These are phyloP conservation scores for Groenewaldozyma tartarivorans DNA, from an alignment of 805 yeast genomes.

Conservation along the genomic window DNA sequence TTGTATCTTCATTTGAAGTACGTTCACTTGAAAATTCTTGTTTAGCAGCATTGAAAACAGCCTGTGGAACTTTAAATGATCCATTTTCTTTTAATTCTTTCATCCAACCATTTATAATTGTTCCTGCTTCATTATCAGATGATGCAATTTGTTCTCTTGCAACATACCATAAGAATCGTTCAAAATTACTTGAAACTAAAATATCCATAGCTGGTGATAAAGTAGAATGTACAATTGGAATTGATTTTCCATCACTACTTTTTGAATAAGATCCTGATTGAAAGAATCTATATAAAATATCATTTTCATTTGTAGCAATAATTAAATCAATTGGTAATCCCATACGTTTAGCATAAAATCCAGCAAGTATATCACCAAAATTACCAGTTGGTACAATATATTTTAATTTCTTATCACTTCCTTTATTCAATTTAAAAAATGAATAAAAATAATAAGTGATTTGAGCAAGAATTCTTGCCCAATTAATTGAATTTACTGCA, in stretches of 20 bases:
- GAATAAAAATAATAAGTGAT: conserved; percentile 94
- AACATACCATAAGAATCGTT: conserved; percentile 91
- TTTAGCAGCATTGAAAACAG: conserved; percentile 57
- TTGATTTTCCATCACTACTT: conserved; percentile 31
- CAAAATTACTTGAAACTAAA: conserved; percentile 88
- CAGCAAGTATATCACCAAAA: conserved; percentile 97
- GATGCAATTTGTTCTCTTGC: conserved; percentile 59
- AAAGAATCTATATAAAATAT: conserved; percentile 87
- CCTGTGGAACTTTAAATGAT: conserved; percentile 57
- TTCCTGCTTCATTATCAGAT: conserved; percentile 64
- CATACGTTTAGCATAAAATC: conserved; percentile 90
- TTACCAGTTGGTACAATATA: conserved; percentile 97
- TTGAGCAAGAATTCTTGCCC: conserved; percentile 98
- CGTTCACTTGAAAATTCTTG: conserved; percentile 67
- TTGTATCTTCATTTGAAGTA: conserved; percentile 70
- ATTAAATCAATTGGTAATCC: conserved; percentile 86
- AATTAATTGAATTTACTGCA: conserved; percentile 95
- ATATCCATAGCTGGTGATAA: conserved; percentile 99
- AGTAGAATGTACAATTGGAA: conserved; percentile 70
- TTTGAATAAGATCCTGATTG: conserved; percentile 80
- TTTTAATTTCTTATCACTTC: conserved; percentile 35
- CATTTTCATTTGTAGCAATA: conserved; percentile 94
- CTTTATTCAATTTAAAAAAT: conserved; percentile 55
- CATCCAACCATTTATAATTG: conserved; percentile 68
- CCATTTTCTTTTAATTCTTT: conserved; percentile 64